Conservation (phyloP, 2,329 filamentous ascomycete genomes). For the Phialophora expanda region DNA sequence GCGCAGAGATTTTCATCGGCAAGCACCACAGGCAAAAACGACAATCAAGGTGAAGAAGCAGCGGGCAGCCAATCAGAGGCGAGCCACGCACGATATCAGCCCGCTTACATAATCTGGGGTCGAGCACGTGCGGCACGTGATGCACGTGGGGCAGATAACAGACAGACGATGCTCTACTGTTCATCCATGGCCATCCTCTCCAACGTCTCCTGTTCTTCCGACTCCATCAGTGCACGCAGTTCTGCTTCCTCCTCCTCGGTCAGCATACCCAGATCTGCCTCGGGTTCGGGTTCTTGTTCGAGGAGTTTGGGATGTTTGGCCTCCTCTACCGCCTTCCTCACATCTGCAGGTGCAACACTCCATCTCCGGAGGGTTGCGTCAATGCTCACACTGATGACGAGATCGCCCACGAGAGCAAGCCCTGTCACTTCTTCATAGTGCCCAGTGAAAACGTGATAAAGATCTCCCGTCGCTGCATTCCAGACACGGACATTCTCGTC, state of each 20-base stretch:
- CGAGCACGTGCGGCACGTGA: neutral
- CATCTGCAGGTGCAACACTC: constrained; percentile 69
- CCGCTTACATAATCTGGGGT: constrained; percentile 32
- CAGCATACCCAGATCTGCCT: constrained; percentile 58
- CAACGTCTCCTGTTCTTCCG: constrained; percentile 57
- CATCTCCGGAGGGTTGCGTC: constrained; percentile 87
- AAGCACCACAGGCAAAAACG: constrained; percentile 16
- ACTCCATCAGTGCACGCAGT: constrained; percentile 86
- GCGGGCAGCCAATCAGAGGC: constrained; percentile 29
- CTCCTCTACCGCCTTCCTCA: constrained; percentile 63
- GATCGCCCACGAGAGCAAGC: constrained; percentile 63
- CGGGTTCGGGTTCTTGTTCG: constrained; percentile 54
- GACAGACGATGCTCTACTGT: constrained; percentile 23
- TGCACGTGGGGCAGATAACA: neutral
- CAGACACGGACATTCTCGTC: constrained; percentile 93
- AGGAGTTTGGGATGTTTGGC: constrained; percentile 51
- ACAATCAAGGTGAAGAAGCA: constrained; percentile 15
- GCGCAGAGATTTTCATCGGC: constrained; percentile 23
- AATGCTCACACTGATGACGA: constrained; percentile 80
- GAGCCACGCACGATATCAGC: constrained; percentile 12
- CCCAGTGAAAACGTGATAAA: constrained; percentile 75
- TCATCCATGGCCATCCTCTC: constrained; percentile 38
- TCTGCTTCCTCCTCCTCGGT: constrained; percentile 93
- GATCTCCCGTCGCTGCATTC: constrained; percentile 73
- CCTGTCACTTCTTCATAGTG: constrained; percentile 95